A percentile compares a stretch with the other conserved stretches of the same genome.
phyloP scores from a whole-genome alignment of 129 eudicot genomes.

The Artemisia argyi region DNA sequence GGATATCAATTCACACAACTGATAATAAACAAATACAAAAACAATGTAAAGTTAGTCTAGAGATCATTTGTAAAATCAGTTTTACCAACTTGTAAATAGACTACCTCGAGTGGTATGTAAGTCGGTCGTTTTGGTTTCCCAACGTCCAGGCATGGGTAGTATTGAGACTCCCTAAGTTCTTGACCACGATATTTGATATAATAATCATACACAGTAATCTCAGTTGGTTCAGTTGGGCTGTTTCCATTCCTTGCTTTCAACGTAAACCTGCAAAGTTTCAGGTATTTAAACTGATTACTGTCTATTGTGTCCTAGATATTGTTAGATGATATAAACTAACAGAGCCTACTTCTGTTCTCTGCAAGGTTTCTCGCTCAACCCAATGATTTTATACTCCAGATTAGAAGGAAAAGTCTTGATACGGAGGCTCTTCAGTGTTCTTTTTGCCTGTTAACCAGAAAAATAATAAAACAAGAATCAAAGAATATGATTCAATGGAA shows the following conservation, averaged over 20 bases:
- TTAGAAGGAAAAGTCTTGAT: slow-evolving; percentile 50
- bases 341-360: slow-evolving; percentile 50
- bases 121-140: slow-evolving; percentile 80
- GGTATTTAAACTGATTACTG: neutral
- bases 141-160: slow-evolving; percentile 82
- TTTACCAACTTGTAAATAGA: neutral
- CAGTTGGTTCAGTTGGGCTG: slow-evolving; percentile 37
- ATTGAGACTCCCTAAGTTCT: slow-evolving; percentile 41
- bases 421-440: slow-evolving; percentile 63
- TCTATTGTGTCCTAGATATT: neutral
- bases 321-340: neutral
- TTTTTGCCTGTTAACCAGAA: slow-evolving; percentile 54
- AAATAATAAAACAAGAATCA: neutral
- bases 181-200: slow-evolving; percentile 50
- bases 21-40: neutral
- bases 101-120: slow-evolving; percentile 78
- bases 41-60: neutral
- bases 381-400: slow-evolving; percentile 67
- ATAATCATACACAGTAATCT: slow-evolving; percentile 68
- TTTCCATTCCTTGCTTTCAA: slow-evolving; percentile 42
- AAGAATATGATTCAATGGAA: neutral
- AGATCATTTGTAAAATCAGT: neutral
- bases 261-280: slow-evolving; percentile 39
- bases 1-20: slow-evolving; percentile 64
- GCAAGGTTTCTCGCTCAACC: slow-evolving; percentile 68